Conservation (phyloP, 345 rosid species). For the Psidium guajava region DNA sequence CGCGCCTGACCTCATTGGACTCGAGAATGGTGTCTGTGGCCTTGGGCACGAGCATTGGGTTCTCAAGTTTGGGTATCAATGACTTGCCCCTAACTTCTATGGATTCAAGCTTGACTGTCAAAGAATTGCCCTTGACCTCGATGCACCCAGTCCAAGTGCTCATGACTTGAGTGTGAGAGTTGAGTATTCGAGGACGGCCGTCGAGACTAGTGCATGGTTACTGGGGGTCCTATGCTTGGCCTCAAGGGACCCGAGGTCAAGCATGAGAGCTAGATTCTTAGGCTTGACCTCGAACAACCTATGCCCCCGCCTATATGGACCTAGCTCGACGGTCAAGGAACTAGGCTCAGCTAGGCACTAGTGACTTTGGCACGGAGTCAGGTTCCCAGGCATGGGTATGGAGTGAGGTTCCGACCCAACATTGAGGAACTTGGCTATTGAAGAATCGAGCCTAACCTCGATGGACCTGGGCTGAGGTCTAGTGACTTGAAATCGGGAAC, state of each 20-base stretch:
- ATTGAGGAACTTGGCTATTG: background rate
- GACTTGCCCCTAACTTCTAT: background rate
- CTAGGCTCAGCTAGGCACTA: background rate
- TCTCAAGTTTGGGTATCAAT: background rate
- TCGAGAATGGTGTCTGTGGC: accelerated
- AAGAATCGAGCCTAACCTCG: background rate
- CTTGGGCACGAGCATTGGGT: accelerated
- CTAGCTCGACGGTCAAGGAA: accelerated
- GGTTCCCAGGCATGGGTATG: accelerated
- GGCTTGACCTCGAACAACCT: too few species aligned
- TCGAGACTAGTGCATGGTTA: accelerated
- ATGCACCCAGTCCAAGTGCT: background rate
- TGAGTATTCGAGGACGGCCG: background rate
- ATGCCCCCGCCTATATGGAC: background rate
- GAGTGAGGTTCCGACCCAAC: background rate
- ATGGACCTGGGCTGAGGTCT: accelerated
- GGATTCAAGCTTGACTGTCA: accelerated
- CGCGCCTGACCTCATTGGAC: background rate
- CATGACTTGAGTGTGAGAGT: background rate
- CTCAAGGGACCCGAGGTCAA: background rate
- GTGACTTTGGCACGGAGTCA: background rate
- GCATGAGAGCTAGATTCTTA: background rate
- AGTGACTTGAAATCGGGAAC: background rate
- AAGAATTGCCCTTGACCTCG: accelerated
- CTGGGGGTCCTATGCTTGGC: background rate